phyloP scores from a whole-genome alignment of 495 filamentous ascomycete species.

The Lophiostoma macrostomum region DNA sequence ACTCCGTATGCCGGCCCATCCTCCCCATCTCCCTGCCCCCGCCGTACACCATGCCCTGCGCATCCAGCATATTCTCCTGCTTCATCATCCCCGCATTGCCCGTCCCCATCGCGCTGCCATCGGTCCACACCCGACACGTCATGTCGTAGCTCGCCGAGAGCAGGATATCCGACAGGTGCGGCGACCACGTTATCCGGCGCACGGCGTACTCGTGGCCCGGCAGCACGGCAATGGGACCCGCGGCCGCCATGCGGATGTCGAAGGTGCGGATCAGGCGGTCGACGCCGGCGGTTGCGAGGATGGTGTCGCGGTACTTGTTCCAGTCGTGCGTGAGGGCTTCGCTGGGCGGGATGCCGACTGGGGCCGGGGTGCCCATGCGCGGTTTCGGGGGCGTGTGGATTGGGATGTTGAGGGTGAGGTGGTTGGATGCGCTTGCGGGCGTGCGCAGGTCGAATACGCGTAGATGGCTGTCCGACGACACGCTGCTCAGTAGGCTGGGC shows the following conservation, averaged over 20 bases:
- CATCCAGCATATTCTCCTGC: constrained; percentile 32
- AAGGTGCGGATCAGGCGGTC: constrained; percentile 83
- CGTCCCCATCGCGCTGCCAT: constrained; percentile 58
- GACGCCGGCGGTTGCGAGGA: constrained; percentile 87
- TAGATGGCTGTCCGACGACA: constrained; percentile 78
- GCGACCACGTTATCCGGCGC: constrained; percentile 80
- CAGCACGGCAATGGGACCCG: constrained; percentile 68
- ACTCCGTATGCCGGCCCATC: constrained; percentile 92
- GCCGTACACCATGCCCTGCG: constrained; percentile 37
- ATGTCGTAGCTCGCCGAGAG: constrained; percentile 94
- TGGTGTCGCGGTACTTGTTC: constrained; percentile 89
- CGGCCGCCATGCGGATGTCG: constrained; percentile 71
- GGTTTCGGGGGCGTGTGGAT: constrained; percentile 61
- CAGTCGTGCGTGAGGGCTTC: constrained; percentile 95
- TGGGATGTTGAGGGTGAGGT: constrained; percentile 71
- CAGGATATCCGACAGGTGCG: constrained; percentile 80
- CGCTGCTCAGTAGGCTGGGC: constrained; percentile 73
- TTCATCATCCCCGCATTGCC: constrained; percentile 45
- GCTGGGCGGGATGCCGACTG: constrained; percentile 52
- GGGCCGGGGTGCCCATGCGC: constrained; percentile 40
- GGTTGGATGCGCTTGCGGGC: constrained; percentile 75
- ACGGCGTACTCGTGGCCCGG: constrained; percentile 89
- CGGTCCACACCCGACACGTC: constrained; percentile 90
- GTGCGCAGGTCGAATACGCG: constrained; percentile 87
- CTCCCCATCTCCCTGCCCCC: constrained; percentile 71